phyloP scores from a whole-genome alignment of 2,329 filamentous ascomycete genomes.

The Xylariaceae sp. region DNA sequence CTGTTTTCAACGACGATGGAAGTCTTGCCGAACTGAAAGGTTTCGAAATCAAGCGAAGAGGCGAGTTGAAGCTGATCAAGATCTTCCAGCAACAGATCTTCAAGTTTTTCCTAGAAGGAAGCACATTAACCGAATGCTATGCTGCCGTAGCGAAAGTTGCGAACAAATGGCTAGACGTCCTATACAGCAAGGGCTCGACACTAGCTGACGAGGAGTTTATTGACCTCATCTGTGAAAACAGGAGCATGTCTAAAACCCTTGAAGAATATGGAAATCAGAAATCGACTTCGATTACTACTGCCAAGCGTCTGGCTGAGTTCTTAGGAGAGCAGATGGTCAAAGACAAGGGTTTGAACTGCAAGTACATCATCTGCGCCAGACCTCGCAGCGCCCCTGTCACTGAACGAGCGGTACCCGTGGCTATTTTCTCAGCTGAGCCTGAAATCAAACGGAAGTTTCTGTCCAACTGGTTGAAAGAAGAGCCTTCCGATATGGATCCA shows the following conservation, averaged over 20 bases:
- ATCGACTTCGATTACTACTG: conserved; percentile 98
- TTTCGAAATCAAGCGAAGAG: conserved; percentile 94
- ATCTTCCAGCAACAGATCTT: conserved; percentile 99
- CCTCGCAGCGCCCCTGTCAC: conserved; percentile 89
- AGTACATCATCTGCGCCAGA: conserved; percentile 91
- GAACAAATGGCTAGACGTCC: conserved; percentile 92
- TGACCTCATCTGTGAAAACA: conserved; percentile 99
- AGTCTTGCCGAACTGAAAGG: conserved; percentile 93
- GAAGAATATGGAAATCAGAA: conserved; percentile 96
- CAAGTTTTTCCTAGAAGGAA: conserved; percentile 95
- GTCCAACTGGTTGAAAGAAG: conserved; percentile 92
- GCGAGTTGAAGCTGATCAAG: conserved; percentile 98
- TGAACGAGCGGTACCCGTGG: conserved; percentile 87
- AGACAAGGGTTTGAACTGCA: conserved; percentile 98
- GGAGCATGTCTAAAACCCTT: conserved; percentile 94
- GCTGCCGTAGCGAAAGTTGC: conserved; percentile 87
- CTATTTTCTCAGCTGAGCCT: conserved; percentile 93
- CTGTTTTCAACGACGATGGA: conserved; percentile 97
- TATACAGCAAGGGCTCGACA: conserved; percentile 81
- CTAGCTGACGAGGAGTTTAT: conserved; percentile 95
- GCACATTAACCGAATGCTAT: conserved; percentile 84
- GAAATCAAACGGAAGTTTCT: conserved; percentile 82
- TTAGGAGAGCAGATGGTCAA: conserved; percentile 98
- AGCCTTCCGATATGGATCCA: conserved; percentile 85
- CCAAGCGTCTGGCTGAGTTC: conserved; percentile 90